Conservation (phyloP, 306 rosid species). For the Quercus variabilis region DNA sequence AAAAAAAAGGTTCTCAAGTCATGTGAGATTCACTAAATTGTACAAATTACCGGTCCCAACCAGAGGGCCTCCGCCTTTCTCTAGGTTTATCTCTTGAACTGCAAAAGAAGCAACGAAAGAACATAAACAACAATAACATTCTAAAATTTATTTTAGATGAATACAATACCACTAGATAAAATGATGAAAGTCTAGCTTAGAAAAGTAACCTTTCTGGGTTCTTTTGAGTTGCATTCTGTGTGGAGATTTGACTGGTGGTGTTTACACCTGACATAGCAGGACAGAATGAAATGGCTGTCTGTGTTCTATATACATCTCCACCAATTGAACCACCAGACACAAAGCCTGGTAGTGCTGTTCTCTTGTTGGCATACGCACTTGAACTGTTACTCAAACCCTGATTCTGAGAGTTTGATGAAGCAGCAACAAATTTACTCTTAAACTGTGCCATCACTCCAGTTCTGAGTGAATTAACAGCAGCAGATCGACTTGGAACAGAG, state of each 20-base stretch:
- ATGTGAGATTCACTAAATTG: conserved; percentile 13
- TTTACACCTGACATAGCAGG: conserved; percentile 42
- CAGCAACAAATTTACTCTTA: conserved; percentile 74
- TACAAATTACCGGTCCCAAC: conserved; percentile 73
- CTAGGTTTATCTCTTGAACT: conserved; percentile 61
- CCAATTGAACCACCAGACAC: conserved; percentile 95
- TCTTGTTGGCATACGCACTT: conserved; percentile 40
- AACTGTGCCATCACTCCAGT: conserved; percentile 94
- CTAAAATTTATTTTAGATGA: neutral
- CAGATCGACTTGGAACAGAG: conserved; percentile 59
- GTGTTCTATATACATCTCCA: conserved; percentile 41
- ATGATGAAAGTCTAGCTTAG: neutral
- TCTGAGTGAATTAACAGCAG: conserved; percentile 70
- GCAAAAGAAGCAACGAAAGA: conserved; percentile 34
- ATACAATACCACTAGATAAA: neutral
- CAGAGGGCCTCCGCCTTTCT: conserved; percentile 87
- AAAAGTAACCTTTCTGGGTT: conserved; percentile 56
- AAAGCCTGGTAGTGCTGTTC: conserved; percentile 78
- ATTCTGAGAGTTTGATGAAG: conserved; percentile 59
- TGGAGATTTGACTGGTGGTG: conserved; percentile 38
- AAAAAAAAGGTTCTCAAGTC: conserved; percentile 18
- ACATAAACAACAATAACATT: conserved; percentile 33
- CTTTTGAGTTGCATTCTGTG: conserved; percentile 44
- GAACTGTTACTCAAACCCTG: conserved; percentile 44
- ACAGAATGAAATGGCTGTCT: conserved; percentile 31